Conservation (phyloP, 2,329 filamentous ascomycete genomes). For the Epichloe sp. region DNA sequence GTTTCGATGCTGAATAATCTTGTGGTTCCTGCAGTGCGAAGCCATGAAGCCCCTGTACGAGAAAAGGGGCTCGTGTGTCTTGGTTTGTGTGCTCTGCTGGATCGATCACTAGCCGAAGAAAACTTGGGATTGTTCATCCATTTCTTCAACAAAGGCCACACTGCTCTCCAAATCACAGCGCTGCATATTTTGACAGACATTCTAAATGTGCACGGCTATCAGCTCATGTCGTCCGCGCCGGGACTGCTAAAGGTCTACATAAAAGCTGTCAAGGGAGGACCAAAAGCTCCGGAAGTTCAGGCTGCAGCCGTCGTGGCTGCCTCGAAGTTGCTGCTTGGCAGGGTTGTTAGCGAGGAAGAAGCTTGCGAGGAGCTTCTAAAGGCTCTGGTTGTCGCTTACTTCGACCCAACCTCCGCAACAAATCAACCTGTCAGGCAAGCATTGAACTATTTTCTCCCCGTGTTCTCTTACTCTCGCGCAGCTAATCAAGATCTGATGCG, state of each 20-base stretch:
- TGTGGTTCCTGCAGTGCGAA: conserved; percentile 87
- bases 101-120: conserved; percentile 81
- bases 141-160: conserved; percentile 88
- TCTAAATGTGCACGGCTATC: conserved; percentile 72
- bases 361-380: conserved; percentile 65
- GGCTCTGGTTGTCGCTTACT: conserved; percentile 74
- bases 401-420: conserved; percentile 66
- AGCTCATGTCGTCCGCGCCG: conserved; percentile 57
- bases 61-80: conserved; percentile 83
- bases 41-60: conserved; percentile 81
- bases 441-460: conserved; percentile 84
- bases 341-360: conserved; percentile 58
- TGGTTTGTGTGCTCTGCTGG: conserved; percentile 80
- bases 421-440: conserved; percentile 79
- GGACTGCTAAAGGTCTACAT: conserved; percentile 75
- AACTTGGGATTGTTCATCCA: conserved; percentile 90
- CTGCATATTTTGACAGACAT: conserved; percentile 90
- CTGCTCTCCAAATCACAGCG: conserved; percentile 77
- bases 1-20: conserved; percentile 97
- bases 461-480: conserved; percentile 76
- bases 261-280: conserved; percentile 62
- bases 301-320: conserved; percentile 69
- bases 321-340: conserved; percentile 74
- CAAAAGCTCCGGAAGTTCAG: conserved; percentile 60
- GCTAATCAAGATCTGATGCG: conserved; percentile 79